Evolutionary conservation across 805 yeast genomes (phyloP).

Genomic region (Groenewaldozyma tartarivorans): DNA sequence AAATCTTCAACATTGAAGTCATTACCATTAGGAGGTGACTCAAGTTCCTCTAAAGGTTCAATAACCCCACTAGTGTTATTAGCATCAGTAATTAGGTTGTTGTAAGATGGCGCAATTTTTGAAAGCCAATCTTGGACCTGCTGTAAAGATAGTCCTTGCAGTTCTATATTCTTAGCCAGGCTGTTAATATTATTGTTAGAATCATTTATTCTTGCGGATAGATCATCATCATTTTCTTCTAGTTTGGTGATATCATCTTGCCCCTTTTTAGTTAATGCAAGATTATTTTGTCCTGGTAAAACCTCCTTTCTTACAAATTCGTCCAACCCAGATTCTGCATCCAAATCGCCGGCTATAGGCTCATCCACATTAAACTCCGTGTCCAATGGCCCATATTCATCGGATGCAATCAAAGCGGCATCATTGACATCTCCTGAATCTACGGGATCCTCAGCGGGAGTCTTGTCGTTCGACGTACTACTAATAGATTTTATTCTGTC

Average conservation of each 20-base stretch:
- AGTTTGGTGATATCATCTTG: too few relatives aligned
- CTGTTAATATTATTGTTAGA: conserved; percentile 18
- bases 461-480: not conserved
- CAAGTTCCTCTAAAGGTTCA: not conserved
- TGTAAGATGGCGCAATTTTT: conserved; percentile 11
- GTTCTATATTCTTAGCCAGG: conserved; percentile 18
- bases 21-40: not conserved
- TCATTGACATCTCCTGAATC: too few relatives aligned
- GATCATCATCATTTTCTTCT: too few relatives aligned
- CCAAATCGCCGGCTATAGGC: too few relatives aligned
- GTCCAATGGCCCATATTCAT: too few relatives aligned
- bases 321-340: too few relatives aligned
- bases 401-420: too few relatives aligned
- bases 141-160: conserved; percentile 22
- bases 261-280: too few relatives aligned
- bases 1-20: conserved; percentile 22
- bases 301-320: too few relatives aligned
- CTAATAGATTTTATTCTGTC: not conserved
- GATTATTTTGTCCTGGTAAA: too few relatives aligned
- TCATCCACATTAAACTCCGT: not conserved
- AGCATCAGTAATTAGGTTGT: not conserved
- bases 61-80: not conserved
- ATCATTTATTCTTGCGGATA: too few relatives aligned
- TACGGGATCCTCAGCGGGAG: not conserved
- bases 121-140: conserved; percentile 26